Evolutionary conservation across 176 grass and related monocot genomes (phyloP), one percentile per base, ranked within the genome.

Genomic region (Hyparrhenia diplandra): DNA sequence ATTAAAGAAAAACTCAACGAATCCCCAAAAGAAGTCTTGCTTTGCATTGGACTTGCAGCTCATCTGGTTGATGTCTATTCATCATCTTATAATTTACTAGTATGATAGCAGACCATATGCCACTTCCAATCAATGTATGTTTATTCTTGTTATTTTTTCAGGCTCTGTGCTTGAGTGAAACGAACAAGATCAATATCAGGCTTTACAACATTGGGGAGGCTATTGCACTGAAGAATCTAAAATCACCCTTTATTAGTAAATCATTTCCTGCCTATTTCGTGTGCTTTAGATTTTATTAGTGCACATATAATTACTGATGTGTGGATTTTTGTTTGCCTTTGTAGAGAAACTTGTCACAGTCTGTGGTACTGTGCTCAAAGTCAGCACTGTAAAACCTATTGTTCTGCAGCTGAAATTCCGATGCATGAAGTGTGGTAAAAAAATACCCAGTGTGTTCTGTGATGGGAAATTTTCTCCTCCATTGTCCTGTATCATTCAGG

Each of bases 391-490:
- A 10, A 98, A 92, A 41, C 92, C 95, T 83, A 68, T 98, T 76
- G 95, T 94, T 20, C 41, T 43, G 87, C 71, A 51, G 17, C 32
- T 98, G 81, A 32, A 84, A 32, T 98, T 98, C 76, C 57, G 49
- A 20, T 98, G 95, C 54, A 77, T 80, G 78, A 98, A 94, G 71
- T 98, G 95, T 59, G 62, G 30, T 82, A 74, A 24, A 84, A 0
- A 25, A 45, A 85, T 87, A 37, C 35, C 11, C 12, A 75, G 86
- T 47, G 59, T n/a, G 34, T 94, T 98, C 42, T 82, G 51, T 74
- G 92, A 98, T 84, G 95, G 95, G 17, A 98, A 94, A 64, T 94
- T 94, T 91, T 93, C 88, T 57, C 86, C 92, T 42, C 95, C 95
- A 34, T 49, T 78, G 70, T 88, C 82, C 42, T 98, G 95, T 64